phyloP scores from a whole-genome alignment of 371 early-diverging fungal species.

The Circinella umbellata region DNA sequence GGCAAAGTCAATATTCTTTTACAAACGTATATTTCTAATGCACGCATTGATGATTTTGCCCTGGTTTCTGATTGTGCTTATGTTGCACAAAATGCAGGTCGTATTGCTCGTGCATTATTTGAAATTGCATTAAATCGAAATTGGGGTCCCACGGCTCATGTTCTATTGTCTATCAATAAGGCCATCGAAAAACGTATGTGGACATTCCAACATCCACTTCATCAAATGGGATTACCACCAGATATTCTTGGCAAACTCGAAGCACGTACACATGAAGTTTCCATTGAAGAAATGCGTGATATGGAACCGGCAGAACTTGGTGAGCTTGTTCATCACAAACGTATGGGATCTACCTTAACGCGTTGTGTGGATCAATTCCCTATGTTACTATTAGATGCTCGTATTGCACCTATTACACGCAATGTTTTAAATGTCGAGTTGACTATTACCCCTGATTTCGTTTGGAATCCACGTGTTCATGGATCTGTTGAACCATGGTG shows the following conservation, averaged over 20 bases:
- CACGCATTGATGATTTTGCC: conserved; percentile 87
- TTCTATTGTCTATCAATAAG: conserved; percentile 85
- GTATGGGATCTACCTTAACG: conserved; percentile 78
- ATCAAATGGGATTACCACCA: conserved; percentile 81
- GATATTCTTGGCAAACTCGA: conserved; percentile 84
- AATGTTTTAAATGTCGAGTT: conserved; percentile 85
- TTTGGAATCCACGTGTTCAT: conserved; percentile 91
- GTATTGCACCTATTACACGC: conserved; percentile 91
- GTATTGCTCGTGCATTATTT: conserved; percentile 95
- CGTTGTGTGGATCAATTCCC: conserved; percentile 88
- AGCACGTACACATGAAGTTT: conserved; percentile 53
- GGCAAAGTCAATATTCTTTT: conserved; percentile 95
- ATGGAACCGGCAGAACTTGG: conserved; percentile 89
- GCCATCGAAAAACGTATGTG: conserved; percentile 93
- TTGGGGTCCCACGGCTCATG: conserved; percentile 88
- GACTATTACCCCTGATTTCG: conserved; percentile 83
- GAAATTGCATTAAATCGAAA: conserved; percentile 91
- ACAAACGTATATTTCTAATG: conserved; percentile 85
- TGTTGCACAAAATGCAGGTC: conserved; percentile 91
- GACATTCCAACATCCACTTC: conserved; percentile 93
- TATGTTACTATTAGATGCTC: conserved; percentile 73
- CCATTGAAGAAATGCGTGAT: conserved; percentile 82
- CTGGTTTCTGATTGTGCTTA: conserved; percentile 92
- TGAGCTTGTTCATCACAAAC: conserved; percentile 78
- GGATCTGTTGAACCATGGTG: conserved; percentile 91